Conservation (phyloP, 129 eudicot genomes). For the Flaveria bidentis region DNA sequence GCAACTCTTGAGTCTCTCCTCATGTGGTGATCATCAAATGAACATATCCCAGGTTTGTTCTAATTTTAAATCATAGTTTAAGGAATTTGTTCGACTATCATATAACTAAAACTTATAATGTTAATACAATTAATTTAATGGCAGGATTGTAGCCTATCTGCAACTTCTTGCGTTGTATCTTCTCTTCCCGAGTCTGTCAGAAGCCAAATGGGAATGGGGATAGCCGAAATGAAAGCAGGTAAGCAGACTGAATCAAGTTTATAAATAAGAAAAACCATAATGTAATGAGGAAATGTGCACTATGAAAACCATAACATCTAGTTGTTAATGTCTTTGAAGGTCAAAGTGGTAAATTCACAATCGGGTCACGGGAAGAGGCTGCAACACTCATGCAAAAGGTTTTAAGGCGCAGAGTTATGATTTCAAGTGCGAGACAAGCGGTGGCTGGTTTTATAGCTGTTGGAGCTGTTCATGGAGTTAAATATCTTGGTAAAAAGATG, state of each 20-base stretch:
- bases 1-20: constrained; percentile 40
- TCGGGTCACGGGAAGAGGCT: constrained; percentile 65
- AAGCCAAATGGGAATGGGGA: constrained; percentile 51
- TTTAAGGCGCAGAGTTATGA: constrained; percentile 71
- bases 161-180: constrained; percentile 57
- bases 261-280: not conserved
- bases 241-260: constrained; percentile 43
- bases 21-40: constrained; percentile 46
- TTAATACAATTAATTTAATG: not conserved
- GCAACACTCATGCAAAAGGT: constrained; percentile 62
- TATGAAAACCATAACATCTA: not conserved
- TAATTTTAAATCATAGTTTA: not conserved
- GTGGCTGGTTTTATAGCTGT: constrained; percentile 76
- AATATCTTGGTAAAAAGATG: constrained; percentile 73
- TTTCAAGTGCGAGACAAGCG: constrained; percentile 88
- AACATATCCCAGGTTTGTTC: constrained; percentile 51
- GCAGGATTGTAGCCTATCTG: constrained; percentile 77
- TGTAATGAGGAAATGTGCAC: not conserved
- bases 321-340: constrained; percentile 36
- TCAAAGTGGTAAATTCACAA: constrained; percentile 37
- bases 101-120: not conserved
- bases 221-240: constrained; percentile 36
- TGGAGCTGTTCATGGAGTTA: constrained; percentile 69
- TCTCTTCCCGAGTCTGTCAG: constrained; percentile 55
- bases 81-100: not conserved